Conservation (phyloP, 2,329 filamentous ascomycete species). For the Colletotrichum melonis region DNA sequence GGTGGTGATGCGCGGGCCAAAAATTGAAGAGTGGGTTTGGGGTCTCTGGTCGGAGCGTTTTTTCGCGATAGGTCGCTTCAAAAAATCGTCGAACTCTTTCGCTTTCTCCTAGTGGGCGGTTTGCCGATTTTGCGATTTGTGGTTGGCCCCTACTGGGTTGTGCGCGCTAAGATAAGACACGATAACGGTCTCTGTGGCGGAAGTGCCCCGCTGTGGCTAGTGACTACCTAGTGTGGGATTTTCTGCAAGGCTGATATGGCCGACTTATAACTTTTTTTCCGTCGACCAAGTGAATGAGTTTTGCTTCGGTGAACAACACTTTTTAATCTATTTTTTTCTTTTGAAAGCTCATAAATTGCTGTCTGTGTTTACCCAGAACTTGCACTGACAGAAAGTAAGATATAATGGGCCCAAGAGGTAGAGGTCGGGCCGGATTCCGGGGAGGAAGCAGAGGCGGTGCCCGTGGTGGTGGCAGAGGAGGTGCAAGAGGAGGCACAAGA, state of each 20-base stretch:
- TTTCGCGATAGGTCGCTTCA: slow-evolving; percentile 24
- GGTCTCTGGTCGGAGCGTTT: slow-evolving; percentile 9
- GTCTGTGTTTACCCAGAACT: too few species aligned
- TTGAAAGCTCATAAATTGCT: neutral
- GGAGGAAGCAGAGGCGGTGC: slow-evolving; percentile 40
- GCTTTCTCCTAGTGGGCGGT: slow-evolving; percentile 49
- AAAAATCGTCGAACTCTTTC: slow-evolving; percentile 38
- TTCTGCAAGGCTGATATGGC: slow-evolving; percentile 35
- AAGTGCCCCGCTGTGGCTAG: slow-evolving; percentile 38
- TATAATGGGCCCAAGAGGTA: slow-evolving; percentile 40
- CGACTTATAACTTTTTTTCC: slow-evolving; percentile 37
- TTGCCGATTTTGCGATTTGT: slow-evolving; percentile 54
- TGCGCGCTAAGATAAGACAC: slow-evolving; percentile 64
- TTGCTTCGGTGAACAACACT: neutral
- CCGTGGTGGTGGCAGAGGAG: slow-evolving; percentile 42
- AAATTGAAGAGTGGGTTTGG: slow-evolving; percentile 40
- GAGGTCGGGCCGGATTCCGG: slow-evolving; percentile 41
- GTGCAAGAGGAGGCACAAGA: slow-evolving; percentile 50
- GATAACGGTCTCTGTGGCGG: slow-evolving; percentile 39
- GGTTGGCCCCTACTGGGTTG: slow-evolving; percentile 58
- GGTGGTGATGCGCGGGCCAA: slow-evolving; percentile 23
- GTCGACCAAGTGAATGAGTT: slow-evolving; percentile 1
- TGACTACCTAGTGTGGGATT: slow-evolving; percentile 33
- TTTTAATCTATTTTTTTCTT: neutral
- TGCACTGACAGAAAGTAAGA: neutral